These are phyloP conservation scores for Pelargonium australe DNA, from an alignment of 441 rosid genomes.

Conservation along the genomic window DNA sequence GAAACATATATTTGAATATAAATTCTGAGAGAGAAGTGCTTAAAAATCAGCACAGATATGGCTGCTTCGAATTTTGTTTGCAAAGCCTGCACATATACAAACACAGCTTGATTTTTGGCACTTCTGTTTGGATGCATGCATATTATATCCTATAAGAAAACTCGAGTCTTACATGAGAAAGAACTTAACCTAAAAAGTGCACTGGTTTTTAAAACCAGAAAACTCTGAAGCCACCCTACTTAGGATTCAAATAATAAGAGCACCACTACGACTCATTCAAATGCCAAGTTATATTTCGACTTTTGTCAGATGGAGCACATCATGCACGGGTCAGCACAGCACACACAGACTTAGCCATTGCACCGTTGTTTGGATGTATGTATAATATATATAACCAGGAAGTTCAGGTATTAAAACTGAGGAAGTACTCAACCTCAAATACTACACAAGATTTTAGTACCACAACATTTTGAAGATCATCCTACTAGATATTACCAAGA, in stretches of 20 bases:
- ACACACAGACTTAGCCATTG: neutral
- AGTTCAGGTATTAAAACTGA: neutral
- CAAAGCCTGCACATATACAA: too few relatives aligned
- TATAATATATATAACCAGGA: neutral
- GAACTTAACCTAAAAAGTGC: neutral
- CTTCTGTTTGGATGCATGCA: too few relatives aligned
- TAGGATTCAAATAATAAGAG: neutral
- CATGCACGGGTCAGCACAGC: neutral
- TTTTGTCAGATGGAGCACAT: neutral
- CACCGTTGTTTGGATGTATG: neutral
- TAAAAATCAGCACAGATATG: neutral
- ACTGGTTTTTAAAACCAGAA: neutral
- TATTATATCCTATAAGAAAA: neutral
- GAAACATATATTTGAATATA: neutral
- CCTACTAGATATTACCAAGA: neutral
- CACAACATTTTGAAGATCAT: neutral
- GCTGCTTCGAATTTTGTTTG: neutral
- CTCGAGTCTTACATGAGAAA: neutral
- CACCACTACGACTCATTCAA: neutral
- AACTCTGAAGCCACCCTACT: neutral
- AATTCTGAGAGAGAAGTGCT: neutral
- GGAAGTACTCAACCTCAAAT: neutral
- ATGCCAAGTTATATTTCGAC: neutral
- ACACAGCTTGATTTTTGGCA: too few relatives aligned
- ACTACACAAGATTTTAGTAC: neutral